Evolutionary conservation across 495 filamentous ascomycete species (phyloP), one percentile per base, ranked within the genome.

Genomic region (Penicillium malachiteum): DNA sequence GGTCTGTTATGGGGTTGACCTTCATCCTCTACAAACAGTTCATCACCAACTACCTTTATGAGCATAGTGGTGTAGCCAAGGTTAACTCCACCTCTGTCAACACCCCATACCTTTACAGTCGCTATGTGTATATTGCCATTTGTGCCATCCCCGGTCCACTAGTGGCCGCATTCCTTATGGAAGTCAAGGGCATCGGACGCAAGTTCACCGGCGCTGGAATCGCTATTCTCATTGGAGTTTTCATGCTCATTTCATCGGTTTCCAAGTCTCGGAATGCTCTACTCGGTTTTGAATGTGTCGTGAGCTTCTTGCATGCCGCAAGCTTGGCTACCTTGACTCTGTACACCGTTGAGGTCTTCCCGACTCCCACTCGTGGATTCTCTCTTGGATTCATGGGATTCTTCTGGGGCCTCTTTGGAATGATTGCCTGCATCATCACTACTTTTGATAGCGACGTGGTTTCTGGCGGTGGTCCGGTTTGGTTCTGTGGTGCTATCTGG

Each of bases 401-500:
- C 54, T 50, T 56, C 8, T 56, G 52, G 52, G 55, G 64, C 7
- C 6, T 66, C 14, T 61, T 59, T 54, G 59, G 64, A 5, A 50
- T 66, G 31, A 43, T 66, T 26, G 59, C 49, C 0, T 18, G 42
- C 30, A 54, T 66, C 11, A 48, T 66, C 10, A 57, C 49, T 9
- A 55, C 55, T 3, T 63, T 60, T 48, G 55, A 49, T 30, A 55
- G 43, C 5, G 42, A 31, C 6, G 45, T 21, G 12, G 44, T 50
- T 5, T 56, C 57, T 10, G 37, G 40, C 1, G 64, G 57, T 0
- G 57, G 33, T 4, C 46, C 58, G 11, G 48, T 66, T 35, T 66
- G 64, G 64, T 63, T 66, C 52, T 61, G 31, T 44, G 64, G 60
- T 26, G 59, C 59, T 3, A 21, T 66, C 14, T 66, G 59, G 58